Evolutionary conservation across 805 yeast species (phyloP).

Genomic region (Starmerella cellae): DNA sequence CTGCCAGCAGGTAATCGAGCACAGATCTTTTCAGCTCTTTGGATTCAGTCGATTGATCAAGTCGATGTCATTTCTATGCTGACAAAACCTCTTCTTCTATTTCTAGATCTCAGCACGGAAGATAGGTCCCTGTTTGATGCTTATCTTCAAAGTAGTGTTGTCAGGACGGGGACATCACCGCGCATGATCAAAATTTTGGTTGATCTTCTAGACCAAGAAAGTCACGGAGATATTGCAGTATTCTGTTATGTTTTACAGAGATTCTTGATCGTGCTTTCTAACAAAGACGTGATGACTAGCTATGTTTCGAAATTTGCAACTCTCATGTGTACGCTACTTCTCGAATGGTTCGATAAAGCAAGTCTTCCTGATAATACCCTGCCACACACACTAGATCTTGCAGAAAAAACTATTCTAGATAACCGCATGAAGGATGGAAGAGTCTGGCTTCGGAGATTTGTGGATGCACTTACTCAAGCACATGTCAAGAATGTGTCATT

Average conservation of each 20-base stretch:
- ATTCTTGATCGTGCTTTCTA: slow-evolving; percentile 37
- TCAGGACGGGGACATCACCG: slow-evolving; percentile 39
- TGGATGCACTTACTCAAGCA: slow-evolving; percentile 8
- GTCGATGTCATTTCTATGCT: slow-evolving; percentile 35
- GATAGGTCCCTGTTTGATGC: slow-evolving; percentile 7
- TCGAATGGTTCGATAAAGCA: slow-evolving; percentile 15
- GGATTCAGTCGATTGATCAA: slow-evolving; percentile 58
- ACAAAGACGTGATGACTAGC: slow-evolving; percentile 7
- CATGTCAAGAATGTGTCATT: background rate
- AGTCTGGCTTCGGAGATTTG: slow-evolving; percentile 14
- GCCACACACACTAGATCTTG: slow-evolving; percentile 11
- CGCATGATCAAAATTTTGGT: slow-evolving; percentile 48
- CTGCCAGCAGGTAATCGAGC: slow-evolving; percentile 32
- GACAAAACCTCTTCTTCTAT: slow-evolving; percentile 48
- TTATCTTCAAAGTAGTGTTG: slow-evolving; percentile 15
- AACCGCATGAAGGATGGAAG: slow-evolving; percentile 9
- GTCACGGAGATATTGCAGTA: slow-evolving; percentile 44
- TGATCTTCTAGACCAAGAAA: slow-evolving; percentile 21
- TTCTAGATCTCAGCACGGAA: slow-evolving; percentile 43
- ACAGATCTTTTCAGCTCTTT: slow-evolving; percentile 48
- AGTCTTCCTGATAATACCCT: slow-evolving; percentile 4
- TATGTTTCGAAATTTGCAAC: slow-evolving; percentile 10
- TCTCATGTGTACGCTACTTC: slow-evolving; percentile 10
- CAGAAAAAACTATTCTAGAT: slow-evolving; percentile 15
- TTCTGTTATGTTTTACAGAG: slow-evolving; percentile 50